These are phyloP conservation scores for Pinus tabuliformis DNA, from an alignment of 75 land plant genomes.

Conservation along the genomic window DNA sequence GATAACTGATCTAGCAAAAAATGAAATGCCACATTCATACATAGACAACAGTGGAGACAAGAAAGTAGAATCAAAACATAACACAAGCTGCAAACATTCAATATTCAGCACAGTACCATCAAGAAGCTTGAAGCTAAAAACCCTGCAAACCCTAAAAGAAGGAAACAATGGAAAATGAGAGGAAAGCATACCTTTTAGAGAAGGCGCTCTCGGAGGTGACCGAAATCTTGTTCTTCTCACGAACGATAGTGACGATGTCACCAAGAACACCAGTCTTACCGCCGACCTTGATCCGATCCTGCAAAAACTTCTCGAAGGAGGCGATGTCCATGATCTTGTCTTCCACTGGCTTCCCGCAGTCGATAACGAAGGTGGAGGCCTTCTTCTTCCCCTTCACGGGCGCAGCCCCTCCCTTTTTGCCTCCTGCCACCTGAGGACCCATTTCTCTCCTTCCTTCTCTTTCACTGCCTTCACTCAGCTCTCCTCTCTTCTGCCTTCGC, in stretches of 20 bases:
- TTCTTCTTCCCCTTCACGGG: constrained; percentile 65
- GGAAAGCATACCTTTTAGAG: constrained; percentile 55
- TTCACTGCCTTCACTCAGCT: no score
- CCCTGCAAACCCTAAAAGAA: no score
- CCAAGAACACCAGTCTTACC: constrained; percentile 79
- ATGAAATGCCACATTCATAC: no score
- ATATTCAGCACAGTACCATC: no score
- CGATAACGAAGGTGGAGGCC: constrained; percentile 61
- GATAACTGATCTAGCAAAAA: no score
- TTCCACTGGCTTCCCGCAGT: constrained; percentile 77
- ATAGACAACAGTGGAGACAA: no score
- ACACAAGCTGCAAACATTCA: no score
- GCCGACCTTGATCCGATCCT: constrained; percentile 81
- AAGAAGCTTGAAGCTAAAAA: no score
- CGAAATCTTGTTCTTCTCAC: constrained; percentile 66
- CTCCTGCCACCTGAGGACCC: background rate
- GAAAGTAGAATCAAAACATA: no score
- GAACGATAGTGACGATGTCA: constrained; percentile 51
- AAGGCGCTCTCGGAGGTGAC: constrained; percentile 65
- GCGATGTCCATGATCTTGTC: constrained; percentile 88
- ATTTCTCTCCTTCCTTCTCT: no score
- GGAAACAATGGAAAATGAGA: no score
- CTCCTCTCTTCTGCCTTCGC: no score
- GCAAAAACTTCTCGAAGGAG: constrained; percentile 83
- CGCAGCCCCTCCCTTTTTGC: constrained; percentile 7